Evolutionary conservation across 345 rosid species (phyloP).

Genomic region (Viola odorata): DNA sequence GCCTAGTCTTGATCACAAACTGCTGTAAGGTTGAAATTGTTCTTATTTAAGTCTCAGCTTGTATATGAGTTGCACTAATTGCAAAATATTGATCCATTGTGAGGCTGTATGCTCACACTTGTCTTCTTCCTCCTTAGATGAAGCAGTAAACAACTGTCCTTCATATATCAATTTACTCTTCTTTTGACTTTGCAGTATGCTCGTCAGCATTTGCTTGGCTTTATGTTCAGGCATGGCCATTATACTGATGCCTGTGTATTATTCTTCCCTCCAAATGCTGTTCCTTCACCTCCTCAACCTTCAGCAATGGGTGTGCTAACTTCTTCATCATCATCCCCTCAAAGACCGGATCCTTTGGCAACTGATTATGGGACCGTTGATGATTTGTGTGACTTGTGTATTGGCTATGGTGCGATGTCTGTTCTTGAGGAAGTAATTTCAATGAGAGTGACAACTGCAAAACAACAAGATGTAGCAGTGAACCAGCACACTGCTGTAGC

Average conservation of each 20-base stretch:
- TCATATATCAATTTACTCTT: not conserved
- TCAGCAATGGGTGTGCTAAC: slow-evolving; percentile 44
- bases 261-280: slow-evolving; percentile 71
- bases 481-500: slow-evolving; percentile 62
- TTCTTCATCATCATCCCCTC: slow-evolving; percentile 79
- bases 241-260: slow-evolving; percentile 70
- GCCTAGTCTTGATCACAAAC: not conserved
- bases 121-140: not conserved
- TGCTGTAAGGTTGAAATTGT: not conserved
- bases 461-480: slow-evolving; percentile 49
- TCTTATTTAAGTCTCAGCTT: not conserved
- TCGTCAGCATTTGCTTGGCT: slow-evolving; percentile 75
- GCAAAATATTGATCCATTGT: not conserved
- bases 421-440: slow-evolving; percentile 73
- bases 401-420: slow-evolving; percentile 80
- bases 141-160: not conserved
- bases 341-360: slow-evolving; percentile 81
- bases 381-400: slow-evolving; percentile 69
- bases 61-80: not conserved
- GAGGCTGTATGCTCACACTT: not conserved
- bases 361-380: slow-evolving; percentile 93
- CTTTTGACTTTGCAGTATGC: slow-evolving; percentile 62
- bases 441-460: slow-evolving; percentile 54
- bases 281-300: slow-evolving; percentile 73
- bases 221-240: slow-evolving; percentile 90